Percentiles rank a stretch among this genome's conserved stretches.
Evolutionary conservation across 768 basidiomycete species (phyloP).

Genomic region (Trametes cingulata): DNA sequence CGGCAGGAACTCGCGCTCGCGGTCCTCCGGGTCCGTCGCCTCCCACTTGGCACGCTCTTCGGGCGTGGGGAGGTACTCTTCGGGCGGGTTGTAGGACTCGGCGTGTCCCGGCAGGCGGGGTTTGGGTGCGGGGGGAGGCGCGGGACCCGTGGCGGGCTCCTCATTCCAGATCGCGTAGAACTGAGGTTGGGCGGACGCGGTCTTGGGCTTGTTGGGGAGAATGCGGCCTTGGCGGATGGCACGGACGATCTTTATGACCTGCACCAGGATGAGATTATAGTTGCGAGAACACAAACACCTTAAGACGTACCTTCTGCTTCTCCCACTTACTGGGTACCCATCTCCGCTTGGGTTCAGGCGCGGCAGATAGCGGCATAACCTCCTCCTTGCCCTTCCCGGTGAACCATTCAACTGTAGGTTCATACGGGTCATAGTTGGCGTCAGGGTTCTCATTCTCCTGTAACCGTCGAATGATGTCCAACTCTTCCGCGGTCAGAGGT

Average conservation of each 20-base stretch:
- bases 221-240: slow-evolving; percentile 97
- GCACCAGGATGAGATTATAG: background rate
- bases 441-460: slow-evolving; percentile 92
- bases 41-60: slow-evolving; percentile 85
- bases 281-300: background rate
- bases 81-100: slow-evolving; percentile 99
- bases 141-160: slow-evolving; percentile 65
- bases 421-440: slow-evolving; percentile 86
- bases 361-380: slow-evolving; percentile 87
- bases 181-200: slow-evolving; percentile 58
- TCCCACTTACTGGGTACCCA: slow-evolving; percentile 99
- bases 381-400: slow-evolving; percentile 95
- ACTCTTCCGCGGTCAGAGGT: slow-evolving; percentile 83
- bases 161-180: slow-evolving; percentile 92
- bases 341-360: slow-evolving; percentile 93
- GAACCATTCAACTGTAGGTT: slow-evolving; percentile 95
- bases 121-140: slow-evolving; percentile 93
- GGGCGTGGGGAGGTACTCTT: slow-evolving; percentile 89
- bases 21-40: slow-evolving; percentile 80
- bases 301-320: slow-evolving; percentile 82
- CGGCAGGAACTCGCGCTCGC: slow-evolving; percentile 87
- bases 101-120: slow-evolving; percentile 83
- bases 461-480: slow-evolving; percentile 93
- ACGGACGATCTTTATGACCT: slow-evolving; percentile 99
- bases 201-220: slow-evolving; percentile 83